These are phyloP conservation scores for Annulohypoxylon bovei DNA, from an alignment of 495 filamentous ascomycete species.

Conservation along the genomic window DNA sequence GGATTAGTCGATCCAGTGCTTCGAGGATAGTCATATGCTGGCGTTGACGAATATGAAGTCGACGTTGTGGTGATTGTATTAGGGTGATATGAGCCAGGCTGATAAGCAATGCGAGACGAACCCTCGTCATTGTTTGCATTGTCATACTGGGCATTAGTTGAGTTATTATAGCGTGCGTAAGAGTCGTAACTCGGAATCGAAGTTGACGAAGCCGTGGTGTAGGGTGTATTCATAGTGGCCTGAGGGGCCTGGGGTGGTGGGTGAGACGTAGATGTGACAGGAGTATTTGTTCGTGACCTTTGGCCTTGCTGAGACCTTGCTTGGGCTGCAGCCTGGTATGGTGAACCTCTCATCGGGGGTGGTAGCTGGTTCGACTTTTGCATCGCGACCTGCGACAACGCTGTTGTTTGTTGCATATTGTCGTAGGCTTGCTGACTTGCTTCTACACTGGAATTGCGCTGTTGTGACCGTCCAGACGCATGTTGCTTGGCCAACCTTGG, in stretches of 20 bases:
- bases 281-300: conserved; percentile 41
- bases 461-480: conserved; percentile 28
- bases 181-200: conserved; percentile 38
- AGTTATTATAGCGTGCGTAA: conserved; percentile 41
- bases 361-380: conserved; percentile 32
- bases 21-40: conserved; percentile 42
- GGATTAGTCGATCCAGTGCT: conserved; percentile 32
- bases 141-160: conserved; percentile 32
- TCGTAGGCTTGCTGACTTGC: conserved; percentile 24
- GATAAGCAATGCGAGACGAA: conserved; percentile 40
- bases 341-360: conserved; percentile 36
- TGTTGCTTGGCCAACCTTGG: conserved; percentile 29
- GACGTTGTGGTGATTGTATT: conserved; percentile 32
- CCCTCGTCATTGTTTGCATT: conserved; percentile 32
- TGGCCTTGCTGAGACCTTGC: conserved; percentile 36
- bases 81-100: conserved; percentile 42
- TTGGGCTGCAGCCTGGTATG: conserved; percentile 36
- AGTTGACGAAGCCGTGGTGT: conserved; percentile 24
- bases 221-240: conserved; percentile 30
- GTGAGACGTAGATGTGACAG: conserved; percentile 32
- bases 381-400: conserved; percentile 21
- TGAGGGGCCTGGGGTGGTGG: conserved; percentile 38
- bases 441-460: conserved; percentile 35
- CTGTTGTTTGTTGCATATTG: conserved; percentile 24
- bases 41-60: conserved; percentile 32